Evolutionary conservation across 192 early-diverging fungal genomes (phyloP).

Genomic region (Podila epicladia): DNA sequence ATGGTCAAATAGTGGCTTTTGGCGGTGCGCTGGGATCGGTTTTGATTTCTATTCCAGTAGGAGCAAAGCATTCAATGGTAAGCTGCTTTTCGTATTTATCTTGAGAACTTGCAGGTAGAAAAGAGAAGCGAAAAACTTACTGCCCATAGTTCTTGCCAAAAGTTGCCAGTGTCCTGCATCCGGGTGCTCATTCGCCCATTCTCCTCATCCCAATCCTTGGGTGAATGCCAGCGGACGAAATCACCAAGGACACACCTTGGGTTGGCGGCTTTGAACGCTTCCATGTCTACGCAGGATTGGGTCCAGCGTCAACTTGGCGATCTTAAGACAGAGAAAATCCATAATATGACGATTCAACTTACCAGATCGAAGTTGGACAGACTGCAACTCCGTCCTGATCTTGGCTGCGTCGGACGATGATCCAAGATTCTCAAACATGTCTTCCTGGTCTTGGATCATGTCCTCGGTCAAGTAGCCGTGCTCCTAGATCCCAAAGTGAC

Average conservation of each 20-base stretch:
- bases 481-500: slow-evolving; percentile 51
- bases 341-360: background rate
- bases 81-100: no score
- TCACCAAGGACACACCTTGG: slow-evolving; percentile 80
- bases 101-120: no score
- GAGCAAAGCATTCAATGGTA: no score
- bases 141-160: slow-evolving; percentile 90
- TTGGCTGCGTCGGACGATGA: slow-evolving; percentile 73
- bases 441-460: slow-evolving; percentile 84
- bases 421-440: slow-evolving; percentile 78
- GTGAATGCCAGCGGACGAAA: slow-evolving; percentile 96
- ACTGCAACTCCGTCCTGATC: slow-evolving; percentile 78
- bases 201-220: slow-evolving; percentile 88
- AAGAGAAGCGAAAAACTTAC: slow-evolving; percentile 43
- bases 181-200: slow-evolving; percentile 74
- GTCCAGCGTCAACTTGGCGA: background rate
- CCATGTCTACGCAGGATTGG: slow-evolving; percentile 68
- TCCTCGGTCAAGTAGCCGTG: slow-evolving; percentile 87
- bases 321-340: background rate
- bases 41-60: slow-evolving; percentile 41
- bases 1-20: slow-evolving; percentile 85
- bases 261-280: slow-evolving; percentile 95
- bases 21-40: slow-evolving; percentile 69
- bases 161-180: slow-evolving; percentile 83
- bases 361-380: slow-evolving; percentile 75